A percentile compares a stretch with the other conserved stretches of the same genome.
phyloP scores from a whole-genome alignment of 495 filamentous ascomycete genomes.

The Xylaria nigripes region DNA sequence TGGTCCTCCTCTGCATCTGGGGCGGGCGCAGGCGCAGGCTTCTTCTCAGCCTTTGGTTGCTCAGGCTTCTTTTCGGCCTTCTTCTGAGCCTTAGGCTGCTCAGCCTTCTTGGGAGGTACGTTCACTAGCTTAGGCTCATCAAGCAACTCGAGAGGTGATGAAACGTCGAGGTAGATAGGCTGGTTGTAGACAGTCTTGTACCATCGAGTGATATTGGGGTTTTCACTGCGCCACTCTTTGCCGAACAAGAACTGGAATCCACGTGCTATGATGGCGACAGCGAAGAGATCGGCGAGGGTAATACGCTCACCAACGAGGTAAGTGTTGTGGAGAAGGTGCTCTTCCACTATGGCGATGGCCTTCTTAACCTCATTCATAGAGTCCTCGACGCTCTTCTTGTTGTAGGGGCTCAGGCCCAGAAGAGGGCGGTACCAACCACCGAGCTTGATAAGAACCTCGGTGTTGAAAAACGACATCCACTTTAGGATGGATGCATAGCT shows the following conservation, averaged over 20 bases:
- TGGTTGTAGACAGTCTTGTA: conserved; percentile 90
- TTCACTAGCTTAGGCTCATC: conserved; percentile 79
- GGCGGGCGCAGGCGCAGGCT: conserved; percentile 49
- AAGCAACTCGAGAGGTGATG: conserved; percentile 62
- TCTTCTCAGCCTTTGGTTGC: conserved; percentile 48
- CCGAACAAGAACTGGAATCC: conserved; percentile 85
- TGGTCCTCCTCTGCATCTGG: conserved; percentile 60
- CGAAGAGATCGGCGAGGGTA: conserved; percentile 90
- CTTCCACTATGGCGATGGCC: conserved; percentile 63
- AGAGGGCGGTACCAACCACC: conserved; percentile 86
- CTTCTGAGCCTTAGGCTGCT: conserved; percentile 49
- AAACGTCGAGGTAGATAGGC: conserved; percentile 75
- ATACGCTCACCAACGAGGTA: conserved; percentile 97
- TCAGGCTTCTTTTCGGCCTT: conserved; percentile 51
- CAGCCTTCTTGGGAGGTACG: conserved; percentile 77
- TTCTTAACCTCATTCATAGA: conserved; percentile 55
- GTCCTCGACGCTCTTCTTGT: conserved; percentile 94
- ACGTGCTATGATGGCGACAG: conserved; percentile 64
- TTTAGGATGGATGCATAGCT: conserved; percentile 89
- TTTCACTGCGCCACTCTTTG: conserved; percentile 69
- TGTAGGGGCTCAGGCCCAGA: conserved; percentile 74
- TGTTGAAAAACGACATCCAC: conserved; percentile 86
- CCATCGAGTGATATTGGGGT: conserved; percentile 88
- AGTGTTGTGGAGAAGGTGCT: conserved; percentile 85
- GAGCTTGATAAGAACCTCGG: conserved; percentile 67